These are phyloP conservation scores for Penicillium polonicum DNA, from an alignment of 2,329 filamentous ascomycete genomes.

Conservation along the genomic window DNA sequence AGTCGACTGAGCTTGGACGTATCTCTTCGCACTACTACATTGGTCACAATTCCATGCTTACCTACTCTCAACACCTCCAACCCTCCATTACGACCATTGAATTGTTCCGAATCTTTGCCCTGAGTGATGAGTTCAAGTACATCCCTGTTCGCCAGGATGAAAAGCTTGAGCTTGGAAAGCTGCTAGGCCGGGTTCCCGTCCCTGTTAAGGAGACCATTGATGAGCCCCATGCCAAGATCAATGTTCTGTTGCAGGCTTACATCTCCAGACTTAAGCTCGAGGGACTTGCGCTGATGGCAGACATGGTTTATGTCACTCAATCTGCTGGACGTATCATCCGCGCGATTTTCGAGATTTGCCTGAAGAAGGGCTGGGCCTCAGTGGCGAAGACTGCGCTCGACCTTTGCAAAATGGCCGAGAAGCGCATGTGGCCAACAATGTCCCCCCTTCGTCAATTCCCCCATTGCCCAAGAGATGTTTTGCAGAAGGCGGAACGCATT, in stretches of 20 bases:
- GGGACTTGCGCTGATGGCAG: slow-evolving; percentile 92
- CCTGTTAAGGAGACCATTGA: slow-evolving; percentile 98
- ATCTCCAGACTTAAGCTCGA: slow-evolving; percentile 94
- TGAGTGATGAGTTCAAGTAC: slow-evolving; percentile 98
- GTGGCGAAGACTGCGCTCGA: slow-evolving; percentile 91
- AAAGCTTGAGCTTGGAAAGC: slow-evolving; percentile 90
- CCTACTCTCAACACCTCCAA: slow-evolving; percentile 93
- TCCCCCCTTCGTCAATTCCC: slow-evolving; percentile 89
- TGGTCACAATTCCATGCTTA: slow-evolving; percentile 92
- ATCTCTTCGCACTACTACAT: slow-evolving; percentile 99
- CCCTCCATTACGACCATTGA: slow-evolving; percentile 91
- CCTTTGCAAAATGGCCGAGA: slow-evolving; percentile 98
- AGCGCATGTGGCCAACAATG: slow-evolving; percentile 99
- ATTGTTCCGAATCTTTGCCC: slow-evolving; percentile 90
- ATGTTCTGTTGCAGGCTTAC: slow-evolving; percentile 92
- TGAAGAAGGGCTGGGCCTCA: slow-evolving; percentile 93
- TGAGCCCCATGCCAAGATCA: slow-evolving; percentile 96
- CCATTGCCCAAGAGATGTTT: slow-evolving; percentile 75
- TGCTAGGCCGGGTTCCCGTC: slow-evolving; percentile 85
- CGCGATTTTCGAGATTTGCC: slow-evolving; percentile 93
- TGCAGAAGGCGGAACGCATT: slow-evolving; percentile 90
- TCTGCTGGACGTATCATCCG: slow-evolving; percentile 94
- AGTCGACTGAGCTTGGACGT: slow-evolving; percentile 88
- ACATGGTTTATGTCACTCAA: slow-evolving; percentile 98
- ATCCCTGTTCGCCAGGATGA: slow-evolving; percentile 97